Percentiles rank a stretch among this genome's conserved stretches.
phyloP scores from a whole-genome alignment of 2,329 filamentous ascomycete species.

The Ascochyta koolunga region DNA sequence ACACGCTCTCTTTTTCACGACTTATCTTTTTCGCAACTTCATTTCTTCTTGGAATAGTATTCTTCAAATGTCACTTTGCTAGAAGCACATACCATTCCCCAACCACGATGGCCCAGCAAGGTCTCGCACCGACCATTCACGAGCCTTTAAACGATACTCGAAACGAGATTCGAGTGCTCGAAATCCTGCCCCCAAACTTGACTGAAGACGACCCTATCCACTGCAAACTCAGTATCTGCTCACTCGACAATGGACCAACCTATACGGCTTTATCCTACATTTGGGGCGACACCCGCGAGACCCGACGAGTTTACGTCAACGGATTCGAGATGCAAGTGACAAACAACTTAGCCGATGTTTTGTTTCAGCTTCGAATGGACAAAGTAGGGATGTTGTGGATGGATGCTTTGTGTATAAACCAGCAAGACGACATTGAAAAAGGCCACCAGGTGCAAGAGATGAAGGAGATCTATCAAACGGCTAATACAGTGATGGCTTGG shows the following conservation, averaged over 20 bases:
- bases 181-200: neutral
- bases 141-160: neutral
- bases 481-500: neutral
- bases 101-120: too few species aligned
- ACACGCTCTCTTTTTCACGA: too few species aligned
- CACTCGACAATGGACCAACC: neutral
- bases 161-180: neutral
- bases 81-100: too few species aligned
- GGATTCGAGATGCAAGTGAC: neutral
- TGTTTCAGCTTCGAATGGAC: neutral
- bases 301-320: neutral
- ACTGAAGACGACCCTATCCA: neutral
- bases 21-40: too few species aligned
- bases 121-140: neutral
- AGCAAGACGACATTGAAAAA: constrained; percentile 10
- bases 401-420: constrained; percentile 18
- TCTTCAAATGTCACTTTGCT: too few species aligned
- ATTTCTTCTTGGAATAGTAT: too few species aligned
- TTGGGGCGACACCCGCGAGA: neutral
- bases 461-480: constrained; percentile 4
- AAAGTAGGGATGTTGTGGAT: constrained; percentile 1
- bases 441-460: constrained; percentile 14
- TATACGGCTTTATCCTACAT: constrained; percentile 1
- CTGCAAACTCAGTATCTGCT: neutral
- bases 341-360: neutral